Conservation (phyloP, 768 basidiomycete genomes). For the Myochromella boudieri region DNA sequence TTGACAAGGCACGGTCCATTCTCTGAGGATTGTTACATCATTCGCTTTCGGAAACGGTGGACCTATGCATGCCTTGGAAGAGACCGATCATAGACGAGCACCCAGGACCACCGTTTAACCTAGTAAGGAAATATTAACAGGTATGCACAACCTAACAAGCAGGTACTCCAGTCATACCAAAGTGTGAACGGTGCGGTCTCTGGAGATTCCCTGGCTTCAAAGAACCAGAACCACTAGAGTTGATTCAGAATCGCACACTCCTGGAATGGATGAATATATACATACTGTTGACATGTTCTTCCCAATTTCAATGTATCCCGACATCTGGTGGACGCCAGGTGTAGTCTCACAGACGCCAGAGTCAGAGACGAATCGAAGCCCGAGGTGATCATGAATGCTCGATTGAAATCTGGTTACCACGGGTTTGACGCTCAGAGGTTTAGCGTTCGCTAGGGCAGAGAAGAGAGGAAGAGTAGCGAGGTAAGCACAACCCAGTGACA, state of each 20-base stretch:
- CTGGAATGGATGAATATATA: background rate
- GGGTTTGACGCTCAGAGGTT: constrained; percentile 41
- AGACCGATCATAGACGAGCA: constrained; percentile 66
- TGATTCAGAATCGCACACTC: background rate
- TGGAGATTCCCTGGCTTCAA: constrained; percentile 58
- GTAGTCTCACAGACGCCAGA: constrained; percentile 70
- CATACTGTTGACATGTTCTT: constrained; percentile 58
- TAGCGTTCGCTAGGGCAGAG: background rate
- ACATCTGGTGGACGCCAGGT: constrained; percentile 55
- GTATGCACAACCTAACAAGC: background rate
- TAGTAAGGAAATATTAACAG: constrained; percentile 13
- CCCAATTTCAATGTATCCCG: constrained; percentile 62
- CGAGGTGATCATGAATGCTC: constrained; percentile 21
- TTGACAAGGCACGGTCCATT: constrained; percentile 66
- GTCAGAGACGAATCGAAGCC: constrained; percentile 50
- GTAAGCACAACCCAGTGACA: background rate
- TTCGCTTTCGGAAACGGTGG: background rate
- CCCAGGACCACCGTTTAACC: constrained; percentile 62
- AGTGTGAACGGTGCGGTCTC: constrained; percentile 66
- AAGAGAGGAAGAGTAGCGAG: background rate
- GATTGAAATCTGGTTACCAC: constrained; percentile 20
- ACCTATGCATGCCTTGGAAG: constrained; percentile 49
- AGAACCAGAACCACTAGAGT: constrained; percentile 73
- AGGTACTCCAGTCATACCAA: constrained; percentile 37
- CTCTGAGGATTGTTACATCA: constrained; percentile 37